Percentiles rank a stretch among this genome's conserved stretches.
Evolutionary conservation across 108 stramenopile genomes (phyloP).

Genomic region (Aurantiochytrium sp.): DNA sequence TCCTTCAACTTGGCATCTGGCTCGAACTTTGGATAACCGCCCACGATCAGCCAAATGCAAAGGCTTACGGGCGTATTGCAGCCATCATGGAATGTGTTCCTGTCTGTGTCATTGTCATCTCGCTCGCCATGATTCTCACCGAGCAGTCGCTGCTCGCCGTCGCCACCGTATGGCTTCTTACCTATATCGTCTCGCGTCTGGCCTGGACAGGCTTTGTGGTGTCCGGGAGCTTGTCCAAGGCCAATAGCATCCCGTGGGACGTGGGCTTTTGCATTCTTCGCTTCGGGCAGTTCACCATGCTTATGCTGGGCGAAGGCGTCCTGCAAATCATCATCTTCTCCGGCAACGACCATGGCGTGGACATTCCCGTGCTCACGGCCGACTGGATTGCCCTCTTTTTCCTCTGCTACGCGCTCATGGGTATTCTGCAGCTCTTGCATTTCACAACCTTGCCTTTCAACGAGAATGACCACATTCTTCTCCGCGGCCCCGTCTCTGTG

Average conservation of each 20-base stretch:
- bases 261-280: not conserved
- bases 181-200: not conserved
- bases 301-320: conserved; percentile 9
- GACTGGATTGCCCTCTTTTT: not conserved
- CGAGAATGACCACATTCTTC: not conserved
- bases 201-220: not conserved
- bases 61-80: not conserved
- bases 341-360: not conserved
- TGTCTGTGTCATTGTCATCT: not conserved
- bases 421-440: not conserved
- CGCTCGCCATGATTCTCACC: not conserved
- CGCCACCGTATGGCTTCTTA: not conserved
- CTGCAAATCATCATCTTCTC: conserved; percentile 9
- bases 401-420: not conserved
- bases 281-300: not conserved
- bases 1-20: not conserved
- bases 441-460: not conserved
- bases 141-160: not conserved
- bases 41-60: not conserved
- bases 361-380: not conserved
- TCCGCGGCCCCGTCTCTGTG: not conserved
- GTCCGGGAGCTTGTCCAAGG: not conserved
- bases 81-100: not conserved
- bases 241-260: not conserved
- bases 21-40: not conserved